These are phyloP conservation scores for Rosa lucieae DNA, from an alignment of 306 rosid species.

Conservation along the genomic window DNA sequence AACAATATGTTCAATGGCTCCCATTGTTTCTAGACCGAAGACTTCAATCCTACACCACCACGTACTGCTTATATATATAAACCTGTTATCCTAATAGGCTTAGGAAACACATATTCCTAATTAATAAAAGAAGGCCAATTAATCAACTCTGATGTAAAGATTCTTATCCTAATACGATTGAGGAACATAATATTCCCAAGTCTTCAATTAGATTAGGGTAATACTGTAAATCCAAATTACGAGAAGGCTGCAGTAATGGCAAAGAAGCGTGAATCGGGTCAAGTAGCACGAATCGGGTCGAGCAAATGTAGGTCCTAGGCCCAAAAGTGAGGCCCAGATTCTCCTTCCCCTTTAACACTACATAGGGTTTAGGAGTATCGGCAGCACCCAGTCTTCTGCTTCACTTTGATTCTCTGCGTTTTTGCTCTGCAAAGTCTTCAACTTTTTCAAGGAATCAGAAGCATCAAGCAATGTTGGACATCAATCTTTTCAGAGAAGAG, in stretches of 20 bases:
- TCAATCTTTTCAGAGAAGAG: slow-evolving; percentile 82
- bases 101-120: not conserved
- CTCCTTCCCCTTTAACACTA: not conserved
- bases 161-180: too few species aligned
- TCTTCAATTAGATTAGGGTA: too few species aligned
- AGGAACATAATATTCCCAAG: too few species aligned
- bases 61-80: too few species aligned
- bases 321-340: not conserved
- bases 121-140: too few species aligned
- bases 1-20: not conserved
- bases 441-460: not conserved
- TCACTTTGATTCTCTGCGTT: not conserved
- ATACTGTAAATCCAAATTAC: too few species aligned
- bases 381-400: not conserved
- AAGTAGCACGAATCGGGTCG: not conserved
- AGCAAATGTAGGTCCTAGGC: not conserved
- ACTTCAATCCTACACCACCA: too few species aligned
- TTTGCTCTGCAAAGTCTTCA: not conserved
- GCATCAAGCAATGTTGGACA: slow-evolving; percentile 58
- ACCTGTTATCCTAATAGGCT: not conserved
- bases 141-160: too few species aligned
- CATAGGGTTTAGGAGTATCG: not conserved
- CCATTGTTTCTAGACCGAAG: not conserved
- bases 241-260: too few species aligned
- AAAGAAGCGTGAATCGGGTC: too few species aligned